A percentile compares a stretch with the other conserved stretches of the same genome.
These are phyloP conservation scores for Cladosporium oxysporum DNA, from an alignment of 2,329 filamentous ascomycete species.

Conservation along the genomic window DNA sequence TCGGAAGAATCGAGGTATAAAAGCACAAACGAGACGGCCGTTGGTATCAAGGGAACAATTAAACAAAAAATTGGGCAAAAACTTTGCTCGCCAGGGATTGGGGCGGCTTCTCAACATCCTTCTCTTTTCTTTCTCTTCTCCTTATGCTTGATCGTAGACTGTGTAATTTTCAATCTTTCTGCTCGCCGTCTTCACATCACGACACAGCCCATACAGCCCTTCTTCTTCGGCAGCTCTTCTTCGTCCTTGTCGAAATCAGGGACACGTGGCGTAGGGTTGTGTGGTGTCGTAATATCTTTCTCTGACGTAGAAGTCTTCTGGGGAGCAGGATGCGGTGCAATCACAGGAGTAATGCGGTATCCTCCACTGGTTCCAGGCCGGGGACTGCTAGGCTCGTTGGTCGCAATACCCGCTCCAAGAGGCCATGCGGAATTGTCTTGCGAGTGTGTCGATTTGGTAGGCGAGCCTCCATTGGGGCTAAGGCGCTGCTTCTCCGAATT, in stretches of 20 bases:
- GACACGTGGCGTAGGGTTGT: slow-evolving; percentile 51
- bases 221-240: slow-evolving; percentile 54
- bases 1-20: not conserved
- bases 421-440: slow-evolving; percentile 30
- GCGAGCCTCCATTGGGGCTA: slow-evolving; percentile 36
- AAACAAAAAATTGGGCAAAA: not conserved
- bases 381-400: slow-evolving; percentile 30
- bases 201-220: slow-evolving; percentile 69
- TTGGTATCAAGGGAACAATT: slow-evolving; percentile 15
- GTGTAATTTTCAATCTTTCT: not conserved
- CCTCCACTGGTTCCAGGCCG: slow-evolving; percentile 46
- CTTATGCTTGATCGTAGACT: not conserved
- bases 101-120: not conserved
- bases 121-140: not conserved
- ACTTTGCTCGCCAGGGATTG: not conserved
- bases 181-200: slow-evolving; percentile 63
- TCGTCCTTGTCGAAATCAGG: slow-evolving; percentile 58
- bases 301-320: slow-evolving; percentile 24
- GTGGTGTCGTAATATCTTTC: slow-evolving; percentile 27
- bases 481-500: not conserved
- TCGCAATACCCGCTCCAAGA: slow-evolving; percentile 27
- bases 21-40: slow-evolving; percentile 16
- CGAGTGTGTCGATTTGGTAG: slow-evolving; percentile 9
- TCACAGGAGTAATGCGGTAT: slow-evolving; percentile 51
- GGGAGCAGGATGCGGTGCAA: slow-evolving; percentile 33